phyloP scores from a whole-genome alignment of 2,329 filamentous ascomycete genomes.

The Claviceps fusiformis region DNA sequence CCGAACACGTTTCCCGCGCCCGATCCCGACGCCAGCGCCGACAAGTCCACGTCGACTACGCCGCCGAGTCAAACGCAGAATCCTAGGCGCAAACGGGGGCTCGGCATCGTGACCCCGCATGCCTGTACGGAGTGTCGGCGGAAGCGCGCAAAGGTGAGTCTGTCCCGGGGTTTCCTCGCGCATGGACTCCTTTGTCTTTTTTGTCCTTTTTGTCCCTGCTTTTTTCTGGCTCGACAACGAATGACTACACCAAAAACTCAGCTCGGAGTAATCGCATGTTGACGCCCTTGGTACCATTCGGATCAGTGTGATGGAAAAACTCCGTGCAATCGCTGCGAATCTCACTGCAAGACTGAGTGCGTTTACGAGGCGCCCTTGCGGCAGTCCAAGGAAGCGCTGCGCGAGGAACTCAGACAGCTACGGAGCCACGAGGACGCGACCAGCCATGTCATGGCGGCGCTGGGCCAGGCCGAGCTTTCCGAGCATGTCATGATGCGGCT shows the following conservation, averaged over 20 bases:
- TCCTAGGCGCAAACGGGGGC: constrained; percentile 34
- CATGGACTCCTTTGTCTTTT: too few relatives aligned
- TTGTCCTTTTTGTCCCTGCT: too few relatives aligned
- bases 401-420: constrained; percentile 43
- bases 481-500: constrained; percentile 40
- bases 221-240: too few relatives aligned
- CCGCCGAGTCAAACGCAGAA: background rate
- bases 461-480: constrained; percentile 34
- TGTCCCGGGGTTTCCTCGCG: too few relatives aligned
- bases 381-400: constrained; percentile 47
- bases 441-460: constrained; percentile 40
- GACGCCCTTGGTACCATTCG: background rate
- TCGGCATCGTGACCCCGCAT: constrained; percentile 43
- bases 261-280: too few relatives aligned
- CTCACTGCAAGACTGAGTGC: constrained; percentile 32
- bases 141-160: constrained; percentile 42
- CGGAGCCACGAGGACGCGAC: constrained; percentile 37
- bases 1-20: background rate
- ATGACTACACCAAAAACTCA: too few relatives aligned
- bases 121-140: constrained; percentile 47
- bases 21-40: background rate
- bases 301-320: constrained; percentile 42
- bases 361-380: constrained; percentile 47
- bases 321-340: constrained; percentile 39
- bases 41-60: background rate